Base-by-base conservation (phyloP, 2,329 filamentous ascomycete species). In the Ciborinia camelliae region DNA sequence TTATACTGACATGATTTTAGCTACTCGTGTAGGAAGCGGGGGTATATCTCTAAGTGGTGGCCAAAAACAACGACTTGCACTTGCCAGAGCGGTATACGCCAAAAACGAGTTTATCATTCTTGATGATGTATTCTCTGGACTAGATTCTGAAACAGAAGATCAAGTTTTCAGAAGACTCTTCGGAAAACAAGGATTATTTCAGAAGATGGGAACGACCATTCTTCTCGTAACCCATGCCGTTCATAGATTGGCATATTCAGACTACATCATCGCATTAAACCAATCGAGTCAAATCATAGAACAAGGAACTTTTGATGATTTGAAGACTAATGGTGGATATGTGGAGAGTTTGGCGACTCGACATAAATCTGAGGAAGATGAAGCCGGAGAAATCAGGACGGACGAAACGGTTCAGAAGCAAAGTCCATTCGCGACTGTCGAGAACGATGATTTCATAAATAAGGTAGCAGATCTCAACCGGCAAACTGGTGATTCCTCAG, bases 71-170 rank as follows among this genome's bases (percentile, higher is more conserved):
- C 58, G 71, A 7, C 74, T 90, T 18, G 66, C 89, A 68, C 88
- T 90, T 69, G 88, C 87, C 18, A 81, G 88, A 43, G 75, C 77
- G 3, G 71, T 78, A n/a, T 68, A 84, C 76, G 73, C 75, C 20
- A 67, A 54, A 26, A 69, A 73, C 28, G 67, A 71, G 23, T 60
- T 75, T 9, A 58, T 73, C 3, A 70, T 75, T 26, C 62, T 75
- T 1, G 73, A 75, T 39, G 73, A 75, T 64, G 66, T 71, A 1
- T 74, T 74, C 48, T 71, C 67, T 47, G 73, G 73, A 0, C 69
- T 75, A 23, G 73, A 75, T 58, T 61, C 67, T 35, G 65, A 68
- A 37, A 74, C 71, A 7, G 71, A 74, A 62, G 69, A 69, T 14
- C 65, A 65, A 15, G 68, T 73, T 3, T 74, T 72, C 30, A 57